phyloP scores from a whole-genome alignment of 228 moss, liverwort and hornwort species.

The Sphagnum fallax region DNA sequence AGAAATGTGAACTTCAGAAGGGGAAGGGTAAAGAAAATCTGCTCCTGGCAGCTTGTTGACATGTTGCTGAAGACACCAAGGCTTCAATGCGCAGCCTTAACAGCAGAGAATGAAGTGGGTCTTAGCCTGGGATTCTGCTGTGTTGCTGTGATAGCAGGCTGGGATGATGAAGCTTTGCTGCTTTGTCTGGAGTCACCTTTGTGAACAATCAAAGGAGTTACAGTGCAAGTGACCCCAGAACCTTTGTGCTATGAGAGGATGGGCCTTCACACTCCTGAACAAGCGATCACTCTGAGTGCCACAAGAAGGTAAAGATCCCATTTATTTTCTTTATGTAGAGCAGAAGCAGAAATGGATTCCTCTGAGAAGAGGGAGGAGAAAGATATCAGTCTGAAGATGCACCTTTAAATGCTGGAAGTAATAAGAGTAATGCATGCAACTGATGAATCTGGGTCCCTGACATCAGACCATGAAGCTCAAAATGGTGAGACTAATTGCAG shows the following conservation, averaged over 20 bases:
- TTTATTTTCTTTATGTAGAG: not conserved
- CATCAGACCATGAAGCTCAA: no score
- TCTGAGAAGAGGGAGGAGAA: not conserved
- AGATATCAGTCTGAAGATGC: not conserved
- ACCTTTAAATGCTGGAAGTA: constrained; percentile 28
- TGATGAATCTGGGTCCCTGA: no score
- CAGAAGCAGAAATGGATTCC: not conserved
- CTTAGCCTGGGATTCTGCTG: constrained; percentile 70
- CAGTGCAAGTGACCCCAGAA: constrained; percentile 21
- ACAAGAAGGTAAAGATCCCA: constrained; percentile 47
- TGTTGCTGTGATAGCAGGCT: constrained; percentile 79
- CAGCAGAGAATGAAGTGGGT: constrained; percentile 14
- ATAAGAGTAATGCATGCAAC: constrained; percentile 8
- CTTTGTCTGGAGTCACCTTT: constrained; percentile 33
- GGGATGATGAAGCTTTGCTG: constrained; percentile 75
- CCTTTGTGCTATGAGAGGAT: constrained; percentile 61
- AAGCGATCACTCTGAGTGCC: constrained; percentile 64
- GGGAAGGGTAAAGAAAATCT: no score
- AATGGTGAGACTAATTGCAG: no score
- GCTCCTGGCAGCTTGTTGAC: no score
- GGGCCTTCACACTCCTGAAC: constrained; percentile 56
- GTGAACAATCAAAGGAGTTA: constrained; percentile 9
- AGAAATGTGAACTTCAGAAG: no score
- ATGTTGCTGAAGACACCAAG: constrained; percentile 14
- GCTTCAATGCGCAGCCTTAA: constrained; percentile 9